Conservation (phyloP, 2,329 filamentous ascomycete species). For the Apiospora phragmitis region DNA sequence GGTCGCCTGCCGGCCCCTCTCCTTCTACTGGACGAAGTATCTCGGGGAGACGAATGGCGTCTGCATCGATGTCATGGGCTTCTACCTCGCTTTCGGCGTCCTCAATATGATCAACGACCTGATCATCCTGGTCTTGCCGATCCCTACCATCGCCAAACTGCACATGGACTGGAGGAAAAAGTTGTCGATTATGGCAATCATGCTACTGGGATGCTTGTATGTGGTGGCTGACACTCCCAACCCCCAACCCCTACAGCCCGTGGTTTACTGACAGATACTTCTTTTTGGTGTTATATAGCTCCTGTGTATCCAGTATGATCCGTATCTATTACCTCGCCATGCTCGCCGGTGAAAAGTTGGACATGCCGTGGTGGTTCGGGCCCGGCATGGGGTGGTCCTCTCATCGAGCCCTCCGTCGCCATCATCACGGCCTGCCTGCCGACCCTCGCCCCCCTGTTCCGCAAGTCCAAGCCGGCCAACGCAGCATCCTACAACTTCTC, state of each 20-base stretch:
- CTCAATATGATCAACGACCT: conserved; percentile 32
- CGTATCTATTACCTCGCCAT: conserved; percentile 29
- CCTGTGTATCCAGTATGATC: conserved; percentile 30
- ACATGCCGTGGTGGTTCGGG: conserved; percentile 31
- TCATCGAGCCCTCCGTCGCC: conserved; percentile 35
- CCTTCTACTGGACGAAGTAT: conserved; percentile 28
- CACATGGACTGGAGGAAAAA: conserved; percentile 31
- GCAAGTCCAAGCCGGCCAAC: conserved; percentile 17
- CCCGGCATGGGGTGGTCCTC: conserved; percentile 34
- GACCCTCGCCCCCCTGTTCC: conserved; percentile 32
- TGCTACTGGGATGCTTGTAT: conserved; percentile 33
- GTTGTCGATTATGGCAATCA: conserved; percentile 28
- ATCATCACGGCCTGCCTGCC: conserved; percentile 39
- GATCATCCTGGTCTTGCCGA: conserved; percentile 30
- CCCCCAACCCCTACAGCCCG: no score
- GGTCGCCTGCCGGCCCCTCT: conserved; percentile 23
- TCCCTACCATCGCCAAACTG: conserved; percentile 29
- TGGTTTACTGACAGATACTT: no score
- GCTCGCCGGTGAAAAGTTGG: conserved; percentile 22
- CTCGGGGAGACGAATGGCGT: conserved; percentile 20
- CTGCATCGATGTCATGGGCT: conserved; percentile 28
- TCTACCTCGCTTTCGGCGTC: conserved; percentile 29
- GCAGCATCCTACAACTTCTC: conserved; percentile 6
- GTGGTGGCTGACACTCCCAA: no score
- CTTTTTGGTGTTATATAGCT: no score